Evolutionary conservation across 345 rosid genomes (phyloP).

Genomic region (Mangifera indica): DNA sequence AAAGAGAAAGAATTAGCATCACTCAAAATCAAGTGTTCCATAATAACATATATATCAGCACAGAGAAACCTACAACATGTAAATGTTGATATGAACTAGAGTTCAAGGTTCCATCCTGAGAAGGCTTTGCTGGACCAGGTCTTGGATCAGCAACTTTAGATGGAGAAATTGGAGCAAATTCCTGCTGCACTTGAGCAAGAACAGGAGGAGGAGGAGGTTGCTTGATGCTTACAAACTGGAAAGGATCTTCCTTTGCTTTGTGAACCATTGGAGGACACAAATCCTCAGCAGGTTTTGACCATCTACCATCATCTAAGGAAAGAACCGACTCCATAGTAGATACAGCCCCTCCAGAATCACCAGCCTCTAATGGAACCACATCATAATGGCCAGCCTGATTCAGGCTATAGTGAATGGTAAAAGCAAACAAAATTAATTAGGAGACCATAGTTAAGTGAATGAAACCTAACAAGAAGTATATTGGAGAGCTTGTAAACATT

Average conservation of each 20-base stretch:
- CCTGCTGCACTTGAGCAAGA: conserved; percentile 77
- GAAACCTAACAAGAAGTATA: not conserved
- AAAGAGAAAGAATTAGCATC: conserved; percentile 19
- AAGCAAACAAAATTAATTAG: conserved; percentile 29
- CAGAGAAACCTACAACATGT: conserved; percentile 65
- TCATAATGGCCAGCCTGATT: conserved; percentile 44
- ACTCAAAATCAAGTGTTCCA: not conserved
- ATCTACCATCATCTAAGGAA: conserved; percentile 90
- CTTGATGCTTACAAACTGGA: conserved; percentile 65
- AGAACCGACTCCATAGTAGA: conserved; percentile 77
- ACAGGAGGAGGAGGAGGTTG: conserved; percentile 97
- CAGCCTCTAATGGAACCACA: conserved; percentile 41
- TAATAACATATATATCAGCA: conserved; percentile 4
- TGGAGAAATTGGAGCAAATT: conserved; percentile 62
- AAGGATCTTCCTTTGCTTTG: conserved; percentile 76
- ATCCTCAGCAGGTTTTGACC: conserved; percentile 58
- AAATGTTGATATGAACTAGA: conserved; percentile 69
- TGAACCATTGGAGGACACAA: conserved; percentile 37
- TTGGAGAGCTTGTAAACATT: conserved; percentile 1
- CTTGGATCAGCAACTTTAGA: conserved; percentile 98
- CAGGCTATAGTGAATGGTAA: conserved; percentile 40
- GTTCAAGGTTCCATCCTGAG: conserved; percentile 46
- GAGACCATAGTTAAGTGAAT: conserved; percentile 13
- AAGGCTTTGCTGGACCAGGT: conserved; percentile 88
- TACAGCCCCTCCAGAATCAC: conserved; percentile 38